These are phyloP conservation scores for Nothomitra cinnamomea DNA, from an alignment of 2,329 filamentous ascomycete species.

Conservation along the genomic window DNA sequence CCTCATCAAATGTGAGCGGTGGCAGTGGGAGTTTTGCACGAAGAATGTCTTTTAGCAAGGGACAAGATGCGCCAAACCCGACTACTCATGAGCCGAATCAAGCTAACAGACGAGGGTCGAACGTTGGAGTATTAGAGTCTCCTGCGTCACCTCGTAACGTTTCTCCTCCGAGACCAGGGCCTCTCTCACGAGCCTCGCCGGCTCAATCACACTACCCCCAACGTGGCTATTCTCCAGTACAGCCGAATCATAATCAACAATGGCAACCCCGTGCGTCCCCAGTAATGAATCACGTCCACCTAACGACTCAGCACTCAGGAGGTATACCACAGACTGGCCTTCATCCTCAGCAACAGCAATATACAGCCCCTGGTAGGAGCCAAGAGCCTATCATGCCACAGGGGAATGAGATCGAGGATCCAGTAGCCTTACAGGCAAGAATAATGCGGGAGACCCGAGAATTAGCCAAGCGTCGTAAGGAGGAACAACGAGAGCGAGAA, in stretches of 20 bases:
- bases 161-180: constrained; percentile 21
- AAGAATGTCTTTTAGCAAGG: constrained; percentile 39
- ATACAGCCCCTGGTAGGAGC: constrained; percentile 21
- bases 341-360: constrained; percentile 11
- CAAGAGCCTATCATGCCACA: constrained; percentile 20
- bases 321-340: neutral
- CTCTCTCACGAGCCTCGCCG: constrained; percentile 8
- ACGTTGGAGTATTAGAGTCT: constrained; percentile 33
- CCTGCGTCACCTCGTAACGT: constrained; percentile 31
- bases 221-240: constrained; percentile 5
- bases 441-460: constrained; percentile 58
- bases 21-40: constrained; percentile 56
- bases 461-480: constrained; percentile 47
- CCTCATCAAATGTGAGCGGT: constrained; percentile 82
- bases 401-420: constrained; percentile 33
- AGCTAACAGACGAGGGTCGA: constrained; percentile 28
- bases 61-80: constrained; percentile 18
- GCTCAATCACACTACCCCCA: neutral
- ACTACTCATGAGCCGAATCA: constrained; percentile 8
- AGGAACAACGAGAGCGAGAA: constrained; percentile 53
- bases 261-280: constrained; percentile 1
- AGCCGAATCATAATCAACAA: constrained; percentile 23
- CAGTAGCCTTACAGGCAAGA: constrained; percentile 46
- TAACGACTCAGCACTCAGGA: neutral
- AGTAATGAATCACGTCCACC: constrained; percentile 15